Evolutionary conservation across 129 eudicot species (phyloP).

Genomic region (Centella asiatica): DNA sequence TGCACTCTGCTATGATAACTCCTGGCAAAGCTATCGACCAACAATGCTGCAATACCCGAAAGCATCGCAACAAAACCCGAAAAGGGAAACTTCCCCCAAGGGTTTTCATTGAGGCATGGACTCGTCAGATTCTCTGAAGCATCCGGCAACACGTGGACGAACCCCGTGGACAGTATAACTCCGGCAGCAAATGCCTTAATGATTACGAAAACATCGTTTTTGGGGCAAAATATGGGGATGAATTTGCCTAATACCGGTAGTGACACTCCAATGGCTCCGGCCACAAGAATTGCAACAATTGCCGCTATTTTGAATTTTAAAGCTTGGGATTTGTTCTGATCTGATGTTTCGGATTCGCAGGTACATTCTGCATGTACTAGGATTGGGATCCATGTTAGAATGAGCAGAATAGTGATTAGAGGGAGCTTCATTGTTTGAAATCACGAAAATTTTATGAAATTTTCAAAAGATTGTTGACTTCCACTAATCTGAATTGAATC

Average conservation of each 20-base stretch:
- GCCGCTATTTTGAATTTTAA: constrained; percentile 18
- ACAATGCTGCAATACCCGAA: constrained; percentile 31
- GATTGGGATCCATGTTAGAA: no score
- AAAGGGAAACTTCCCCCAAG: constrained; percentile 41
- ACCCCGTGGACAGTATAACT: constrained; percentile 49
- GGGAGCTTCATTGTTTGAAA: no score
- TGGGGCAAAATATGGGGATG: constrained; percentile 20
- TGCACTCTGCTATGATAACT: not conserved
- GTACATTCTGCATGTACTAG: constrained; percentile 37
- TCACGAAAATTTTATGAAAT: no score
- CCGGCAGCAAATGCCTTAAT: constrained; percentile 47
- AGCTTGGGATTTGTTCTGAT: constrained; percentile 10
- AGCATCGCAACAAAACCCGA: constrained; percentile 38
- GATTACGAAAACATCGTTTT: constrained; percentile 22
- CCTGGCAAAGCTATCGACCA: constrained; percentile 14
- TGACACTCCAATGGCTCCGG: constrained; percentile 39
- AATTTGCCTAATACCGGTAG: constrained; percentile 30
- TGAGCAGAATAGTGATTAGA: no score
- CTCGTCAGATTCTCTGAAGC: constrained; percentile 33
- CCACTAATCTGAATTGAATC: no score
- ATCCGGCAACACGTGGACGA: constrained; percentile 55
- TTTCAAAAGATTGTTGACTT: no score
- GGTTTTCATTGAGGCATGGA: constrained; percentile 28
- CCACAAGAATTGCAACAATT: constrained; percentile 28
- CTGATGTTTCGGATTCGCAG: constrained; percentile 4